phyloP scores from a whole-genome alignment of 2,329 filamentous ascomycete species.

The Phyllosticta ampelicida region DNA sequence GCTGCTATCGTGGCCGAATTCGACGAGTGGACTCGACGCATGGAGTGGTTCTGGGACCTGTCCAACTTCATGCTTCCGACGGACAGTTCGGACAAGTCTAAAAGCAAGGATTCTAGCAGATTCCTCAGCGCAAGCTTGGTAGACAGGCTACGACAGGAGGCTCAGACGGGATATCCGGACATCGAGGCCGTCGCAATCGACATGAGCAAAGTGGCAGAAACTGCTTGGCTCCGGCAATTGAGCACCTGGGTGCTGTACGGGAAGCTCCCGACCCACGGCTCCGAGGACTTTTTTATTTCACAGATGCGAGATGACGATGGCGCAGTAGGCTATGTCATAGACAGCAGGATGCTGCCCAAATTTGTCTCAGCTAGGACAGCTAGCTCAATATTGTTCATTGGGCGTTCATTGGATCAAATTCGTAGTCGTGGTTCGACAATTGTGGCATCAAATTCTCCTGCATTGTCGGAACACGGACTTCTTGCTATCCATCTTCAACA shows the following conservation, averaged over 20 bases:
- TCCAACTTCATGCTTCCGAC: constrained; percentile 54
- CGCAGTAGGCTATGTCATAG: constrained; percentile 38
- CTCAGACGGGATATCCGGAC: constrained; percentile 81
- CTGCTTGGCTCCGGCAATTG: constrained; percentile 81
- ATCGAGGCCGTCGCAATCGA: constrained; percentile 66
- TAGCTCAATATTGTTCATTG: constrained; percentile 79
- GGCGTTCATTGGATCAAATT: constrained; percentile 78
- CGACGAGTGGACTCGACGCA: constrained; percentile 68
- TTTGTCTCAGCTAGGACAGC: constrained; percentile 69
- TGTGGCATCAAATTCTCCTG: constrained; percentile 13
- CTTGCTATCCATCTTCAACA: constrained; percentile 58
- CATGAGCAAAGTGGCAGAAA: constrained; percentile 69
- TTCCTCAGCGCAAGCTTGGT: constrained; percentile 66
- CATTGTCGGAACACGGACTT: constrained; percentile 43
- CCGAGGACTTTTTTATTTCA: constrained; percentile 73
- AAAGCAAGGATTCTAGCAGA: not conserved
- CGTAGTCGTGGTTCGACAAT: constrained; percentile 28
- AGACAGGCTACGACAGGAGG: constrained; percentile 60
- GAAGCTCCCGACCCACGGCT: constrained; percentile 63
- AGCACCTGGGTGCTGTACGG: constrained; percentile 89
- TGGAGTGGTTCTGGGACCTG: constrained; percentile 78
- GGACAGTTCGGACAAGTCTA: constrained; percentile 11
- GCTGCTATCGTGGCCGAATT: constrained; percentile 78
- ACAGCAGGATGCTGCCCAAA: constrained; percentile 54
- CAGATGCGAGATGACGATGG: constrained; percentile 26